Base-by-base conservation (phyloP, 768 basidiomycete species). In the Pleurotus tuoliensis region DNA sequence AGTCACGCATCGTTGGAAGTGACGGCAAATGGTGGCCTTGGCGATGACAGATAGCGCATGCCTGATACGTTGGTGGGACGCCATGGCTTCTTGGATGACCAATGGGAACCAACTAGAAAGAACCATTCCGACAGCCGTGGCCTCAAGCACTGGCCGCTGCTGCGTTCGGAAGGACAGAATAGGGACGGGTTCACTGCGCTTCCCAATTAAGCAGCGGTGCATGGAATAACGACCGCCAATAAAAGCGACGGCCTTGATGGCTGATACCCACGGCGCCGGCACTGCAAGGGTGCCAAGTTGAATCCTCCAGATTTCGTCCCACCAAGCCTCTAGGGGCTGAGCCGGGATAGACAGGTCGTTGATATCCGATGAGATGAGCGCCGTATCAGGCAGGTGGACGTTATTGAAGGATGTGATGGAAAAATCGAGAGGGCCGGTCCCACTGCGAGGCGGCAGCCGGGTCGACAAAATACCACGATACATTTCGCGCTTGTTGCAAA, bases 101-200 rank as follows among this genome's bases (percentile, higher is more conserved):
- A 64, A 60, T 25, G 78, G 75, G 50, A 71, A 80, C 76, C 79
- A 80, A 30, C 71, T 76, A 45, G 72, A 72, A 66, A 84, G 68
- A 25, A 86, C 82, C 64, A 78, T 72, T 5, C 74, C 74, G 16
- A 77, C 77, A 1, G 84, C 78, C 3, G 78, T 73, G 3, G 81
- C 79, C 38, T 80, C 76, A 40, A 79, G 64, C 39, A 87, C 71
- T 2, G 86, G 82, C 74, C 77, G 78, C 53, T 87, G 82, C 59
- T 87, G 86, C 0, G 86, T 87, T 22, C 83, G 76, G 71, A 87
- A 87, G 5, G 77, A 67, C 54, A 86, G 74, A 62, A 87, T 84
- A 0, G 82, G 82, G 2, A 77, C 68, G 15, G 75, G 77, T 12
- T 66, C 51, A 12, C 68, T 63, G 4, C 64, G 66, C 59, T 77